These are phyloP conservation scores for Paecilomyces fulvus DNA, from an alignment of 2,329 filamentous ascomycete species.

Conservation along the genomic window DNA sequence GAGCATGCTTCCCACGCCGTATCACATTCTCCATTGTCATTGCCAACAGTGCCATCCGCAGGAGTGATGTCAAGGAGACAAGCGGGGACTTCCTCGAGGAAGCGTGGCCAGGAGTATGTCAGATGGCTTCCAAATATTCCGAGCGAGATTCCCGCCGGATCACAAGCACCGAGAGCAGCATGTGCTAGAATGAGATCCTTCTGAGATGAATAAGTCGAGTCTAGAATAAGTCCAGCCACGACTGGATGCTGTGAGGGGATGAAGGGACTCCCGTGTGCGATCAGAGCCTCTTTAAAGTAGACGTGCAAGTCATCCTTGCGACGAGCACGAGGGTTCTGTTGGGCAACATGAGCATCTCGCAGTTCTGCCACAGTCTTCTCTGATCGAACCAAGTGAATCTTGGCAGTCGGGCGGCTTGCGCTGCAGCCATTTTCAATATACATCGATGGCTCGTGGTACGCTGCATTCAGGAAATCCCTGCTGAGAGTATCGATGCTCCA, in stretches of 20 bases:
- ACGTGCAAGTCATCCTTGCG: slow-evolving; percentile 8
- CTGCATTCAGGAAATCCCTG: neutral
- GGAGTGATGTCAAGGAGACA: slow-evolving; percentile 23
- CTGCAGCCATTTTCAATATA: neutral
- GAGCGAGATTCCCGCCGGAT: slow-evolving; percentile 10
- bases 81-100: slow-evolving; percentile 13
- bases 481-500: slow-evolving; percentile 8
- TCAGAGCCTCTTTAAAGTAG: slow-evolving; percentile 10
- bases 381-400: slow-evolving; percentile 11
- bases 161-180: slow-evolving; percentile 13
- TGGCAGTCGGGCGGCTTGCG: slow-evolving; percentile 4
- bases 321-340: slow-evolving; percentile 9
- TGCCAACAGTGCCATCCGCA: slow-evolving; percentile 32
- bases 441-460: neutral
- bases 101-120: slow-evolving; percentile 16
- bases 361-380: slow-evolving; percentile 12
- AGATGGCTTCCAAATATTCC: slow-evolving; percentile 16
- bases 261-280: slow-evolving; percentile 8
- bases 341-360: slow-evolving; percentile 10
- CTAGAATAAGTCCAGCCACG: slow-evolving; percentile 13
- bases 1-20: slow-evolving; percentile 41
- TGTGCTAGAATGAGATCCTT: slow-evolving; percentile 12
- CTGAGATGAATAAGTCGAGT: slow-evolving; percentile 10
- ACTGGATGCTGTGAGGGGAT: slow-evolving; percentile 8
- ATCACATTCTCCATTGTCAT: slow-evolving; percentile 36